Evolutionary conservation across 2,329 filamentous ascomycete genomes (phyloP).

Genomic region (Grosmannia huntii): DNA sequence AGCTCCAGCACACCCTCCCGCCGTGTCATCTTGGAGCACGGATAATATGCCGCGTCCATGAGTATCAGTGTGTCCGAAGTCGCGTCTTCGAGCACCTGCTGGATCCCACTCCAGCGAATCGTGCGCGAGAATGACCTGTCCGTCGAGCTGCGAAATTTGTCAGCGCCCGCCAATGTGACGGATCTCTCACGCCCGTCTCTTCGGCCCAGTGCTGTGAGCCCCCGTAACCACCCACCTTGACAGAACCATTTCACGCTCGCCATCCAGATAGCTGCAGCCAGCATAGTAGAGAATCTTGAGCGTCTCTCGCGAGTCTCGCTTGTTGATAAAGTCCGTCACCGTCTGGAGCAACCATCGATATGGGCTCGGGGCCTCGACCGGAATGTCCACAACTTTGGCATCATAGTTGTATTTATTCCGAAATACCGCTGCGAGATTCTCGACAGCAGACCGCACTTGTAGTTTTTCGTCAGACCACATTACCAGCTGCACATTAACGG

Average conservation of each 20-base stretch:
- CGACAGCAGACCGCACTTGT: conserved; percentile 25
- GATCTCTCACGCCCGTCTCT: not conserved
- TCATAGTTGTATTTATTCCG: conserved; percentile 39
- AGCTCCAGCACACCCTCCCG: conserved; percentile 42
- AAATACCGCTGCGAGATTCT: conserved; percentile 37
- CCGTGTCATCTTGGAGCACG: conserved; percentile 37
- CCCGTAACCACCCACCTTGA: conserved; percentile 30
- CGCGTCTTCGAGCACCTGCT: conserved; percentile 43
- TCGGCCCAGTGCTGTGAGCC: no score
- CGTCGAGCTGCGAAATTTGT: not conserved
- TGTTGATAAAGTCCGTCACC: conserved; percentile 39
- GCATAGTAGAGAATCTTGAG: conserved; percentile 48
- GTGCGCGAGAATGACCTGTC: conserved; percentile 20
- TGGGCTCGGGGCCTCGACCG: conserved; percentile 30
- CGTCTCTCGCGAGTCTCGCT: conserved; percentile 40
- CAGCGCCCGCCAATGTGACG: not conserved
- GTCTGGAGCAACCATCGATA: conserved; percentile 40
- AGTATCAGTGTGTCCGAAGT: conserved; percentile 42
- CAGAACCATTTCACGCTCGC: conserved; percentile 43
- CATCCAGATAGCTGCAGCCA: conserved; percentile 40
- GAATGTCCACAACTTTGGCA: conserved; percentile 35
- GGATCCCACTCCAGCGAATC: conserved; percentile 43
- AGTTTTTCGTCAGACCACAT: conserved; percentile 44
- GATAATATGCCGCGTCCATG: conserved; percentile 47
- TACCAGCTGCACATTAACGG: conserved; percentile 39